Percentiles rank a stretch among this genome's conserved stretches.
Conservation (phyloP, 2,329 filamentous ascomycete genomes). For the Colletotrichum gloeosporioides region DNA sequence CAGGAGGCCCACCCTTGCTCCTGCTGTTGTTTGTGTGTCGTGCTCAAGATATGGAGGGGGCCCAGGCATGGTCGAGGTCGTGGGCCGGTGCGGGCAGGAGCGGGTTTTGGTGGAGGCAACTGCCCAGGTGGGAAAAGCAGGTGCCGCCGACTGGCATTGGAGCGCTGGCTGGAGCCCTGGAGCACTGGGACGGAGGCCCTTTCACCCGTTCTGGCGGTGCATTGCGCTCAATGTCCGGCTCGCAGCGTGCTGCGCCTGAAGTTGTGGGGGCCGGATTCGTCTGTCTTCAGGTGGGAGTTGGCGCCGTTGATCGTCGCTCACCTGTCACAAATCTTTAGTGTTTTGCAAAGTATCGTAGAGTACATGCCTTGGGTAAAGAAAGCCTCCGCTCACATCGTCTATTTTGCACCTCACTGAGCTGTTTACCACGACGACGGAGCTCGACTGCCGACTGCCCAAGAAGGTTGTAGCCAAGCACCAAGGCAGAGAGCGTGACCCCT, state of each 20-base stretch:
- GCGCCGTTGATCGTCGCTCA: slow-evolving; percentile 11
- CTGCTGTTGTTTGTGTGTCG: neutral
- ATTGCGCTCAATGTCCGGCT: slow-evolving; percentile 16
- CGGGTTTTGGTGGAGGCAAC: neutral
- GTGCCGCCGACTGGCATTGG: neutral
- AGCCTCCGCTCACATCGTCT: neutral
- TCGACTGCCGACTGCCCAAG: neutral
- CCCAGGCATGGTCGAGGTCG: neutral
- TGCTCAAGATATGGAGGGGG: neutral
- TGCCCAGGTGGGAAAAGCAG: neutral
- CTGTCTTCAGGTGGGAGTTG: slow-evolving; percentile 16
- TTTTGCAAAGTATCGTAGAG: neutral
- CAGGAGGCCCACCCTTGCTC: neutral
- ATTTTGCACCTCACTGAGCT: neutral
- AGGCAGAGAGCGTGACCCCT: neutral
- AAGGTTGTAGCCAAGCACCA: neutral
- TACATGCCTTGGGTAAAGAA: neutral
- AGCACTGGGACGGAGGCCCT: neutral
- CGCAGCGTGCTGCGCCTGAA: slow-evolving; percentile 5
- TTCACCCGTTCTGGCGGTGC: neutral
- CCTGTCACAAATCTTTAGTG: neutral
- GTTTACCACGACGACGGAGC: neutral
- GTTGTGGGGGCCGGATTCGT: slow-evolving; percentile 13
- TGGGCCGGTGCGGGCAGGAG: neutral
- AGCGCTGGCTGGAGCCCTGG: neutral